A percentile compares a stretch with the other conserved stretches of the same genome.
Conservation (phyloP, 805 yeast genomes). For the Candida tibetensis region DNA sequence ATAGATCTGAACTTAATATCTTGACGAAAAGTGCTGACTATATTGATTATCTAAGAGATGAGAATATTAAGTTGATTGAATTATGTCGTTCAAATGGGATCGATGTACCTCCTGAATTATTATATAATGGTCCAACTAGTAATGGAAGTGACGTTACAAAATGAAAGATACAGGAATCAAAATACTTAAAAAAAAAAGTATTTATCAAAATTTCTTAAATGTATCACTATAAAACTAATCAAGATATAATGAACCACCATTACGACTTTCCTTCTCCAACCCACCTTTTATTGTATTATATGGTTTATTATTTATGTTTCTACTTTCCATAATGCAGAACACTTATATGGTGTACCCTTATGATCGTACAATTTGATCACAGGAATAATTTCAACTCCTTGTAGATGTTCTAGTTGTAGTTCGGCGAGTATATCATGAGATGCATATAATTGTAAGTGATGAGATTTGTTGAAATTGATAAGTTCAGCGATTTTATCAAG, state of each 20-base stretch:
- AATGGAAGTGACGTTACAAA: slow-evolving; percentile 17
- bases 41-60: slow-evolving; percentile 48
- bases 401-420: neutral
- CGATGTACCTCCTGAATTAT: slow-evolving; percentile 40
- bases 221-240: too few relatives aligned
- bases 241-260: too few relatives aligned
- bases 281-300: neutral
- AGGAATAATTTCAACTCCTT: slow-evolving; percentile 3
- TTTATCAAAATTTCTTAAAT: neutral
- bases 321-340: slow-evolving; percentile 1
- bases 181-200: slow-evolving; percentile 3
- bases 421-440: neutral
- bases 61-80: slow-evolving; percentile 46
- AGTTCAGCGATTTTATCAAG: neutral
- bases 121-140: slow-evolving; percentile 22
- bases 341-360: slow-evolving; percentile 2
- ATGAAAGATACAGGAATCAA: slow-evolving; percentile 5
- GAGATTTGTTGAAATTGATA: neutral
- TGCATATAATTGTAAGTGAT: slow-evolving; percentile 1
- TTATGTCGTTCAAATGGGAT: slow-evolving; percentile 41
- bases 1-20: slow-evolving; percentile 76
- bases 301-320: neutral
- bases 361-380: slow-evolving; percentile 2
- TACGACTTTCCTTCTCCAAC: too few relatives aligned
- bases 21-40: slow-evolving; percentile 62